Percentiles rank a stretch among this genome's conserved stretches.
These are phyloP conservation scores for Thermoascus crustaceus DNA, from an alignment of 2,329 filamentous ascomycete genomes.

Conservation along the genomic window DNA sequence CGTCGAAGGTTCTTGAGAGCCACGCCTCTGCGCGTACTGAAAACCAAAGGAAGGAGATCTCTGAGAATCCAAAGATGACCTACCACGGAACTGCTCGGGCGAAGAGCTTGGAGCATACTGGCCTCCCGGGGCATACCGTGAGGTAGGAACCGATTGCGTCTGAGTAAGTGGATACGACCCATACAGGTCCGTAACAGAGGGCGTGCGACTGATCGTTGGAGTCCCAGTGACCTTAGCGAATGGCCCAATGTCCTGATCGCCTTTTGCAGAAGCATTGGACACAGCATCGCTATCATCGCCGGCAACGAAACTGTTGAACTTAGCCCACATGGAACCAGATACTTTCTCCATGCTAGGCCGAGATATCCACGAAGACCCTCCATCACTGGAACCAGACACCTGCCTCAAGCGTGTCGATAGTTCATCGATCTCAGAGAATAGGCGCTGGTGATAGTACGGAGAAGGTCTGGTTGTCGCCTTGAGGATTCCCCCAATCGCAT, in stretches of 20 bases:
- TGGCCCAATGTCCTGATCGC: constrained; percentile 58
- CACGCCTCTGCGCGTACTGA: constrained; percentile 26
- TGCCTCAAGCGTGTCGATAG: constrained; percentile 74
- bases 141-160: constrained; percentile 26
- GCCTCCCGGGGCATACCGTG: constrained; percentile 37
- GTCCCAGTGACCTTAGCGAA: constrained; percentile 75
- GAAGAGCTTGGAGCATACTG: constrained; percentile 44
- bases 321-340: constrained; percentile 79
- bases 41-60: constrained; percentile 32
- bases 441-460: constrained; percentile 69
- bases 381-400: constrained; percentile 75
- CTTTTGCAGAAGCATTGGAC: constrained; percentile 49
- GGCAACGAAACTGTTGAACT: constrained; percentile 92
- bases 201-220: constrained; percentile 64
- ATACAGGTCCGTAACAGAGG: constrained; percentile 70
- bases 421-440: constrained; percentile 74
- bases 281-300: constrained; percentile 72
- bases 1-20: constrained; percentile 30
- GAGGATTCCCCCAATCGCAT: constrained; percentile 67
- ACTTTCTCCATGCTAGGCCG: constrained; percentile 96
- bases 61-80: constrained; percentile 43
- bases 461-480: constrained; percentile 75
- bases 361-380: constrained; percentile 78
- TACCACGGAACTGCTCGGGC: constrained; percentile 42
- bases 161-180: constrained; percentile 44